phyloP scores from a whole-genome alignment of 2,329 filamentous ascomycete species.

The Phialophora chinensis region DNA sequence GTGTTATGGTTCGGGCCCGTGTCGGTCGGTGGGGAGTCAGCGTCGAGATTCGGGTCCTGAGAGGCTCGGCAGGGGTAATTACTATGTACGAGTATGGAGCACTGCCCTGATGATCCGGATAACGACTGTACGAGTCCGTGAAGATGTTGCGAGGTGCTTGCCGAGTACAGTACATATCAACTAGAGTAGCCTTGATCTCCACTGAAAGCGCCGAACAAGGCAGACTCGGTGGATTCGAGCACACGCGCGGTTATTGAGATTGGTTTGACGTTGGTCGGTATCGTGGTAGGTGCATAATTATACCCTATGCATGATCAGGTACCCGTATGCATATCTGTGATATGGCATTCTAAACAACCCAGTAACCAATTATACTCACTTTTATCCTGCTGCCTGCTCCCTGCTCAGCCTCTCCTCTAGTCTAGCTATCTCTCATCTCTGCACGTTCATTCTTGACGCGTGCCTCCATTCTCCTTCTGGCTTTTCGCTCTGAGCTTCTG shows the following conservation, averaged over 20 bases:
- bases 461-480: conserved; percentile 19
- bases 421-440: not conserved
- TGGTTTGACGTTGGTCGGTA: too few species aligned
- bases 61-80: too few species aligned
- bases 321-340: not conserved
- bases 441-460: not conserved
- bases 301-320: too few species aligned
- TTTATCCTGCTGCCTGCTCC: not conserved
- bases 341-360: not conserved
- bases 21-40: too few species aligned
- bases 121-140: too few species aligned
- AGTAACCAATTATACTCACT: not conserved
- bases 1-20: too few species aligned
- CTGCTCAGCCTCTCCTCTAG: not conserved
- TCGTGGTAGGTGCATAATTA: too few species aligned
- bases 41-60: too few species aligned
- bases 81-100: too few species aligned
- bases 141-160: not conserved
- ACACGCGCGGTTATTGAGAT: not conserved
- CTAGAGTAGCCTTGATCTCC: too few species aligned
- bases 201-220: not conserved
- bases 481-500: conserved; percentile 21
- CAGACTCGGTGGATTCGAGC: not conserved
- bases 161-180: not conserved
- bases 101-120: too few species aligned